Evolutionary conservation across 2,329 filamentous ascomycete species (phyloP).

Genomic region (Lanzia echinophila): DNA sequence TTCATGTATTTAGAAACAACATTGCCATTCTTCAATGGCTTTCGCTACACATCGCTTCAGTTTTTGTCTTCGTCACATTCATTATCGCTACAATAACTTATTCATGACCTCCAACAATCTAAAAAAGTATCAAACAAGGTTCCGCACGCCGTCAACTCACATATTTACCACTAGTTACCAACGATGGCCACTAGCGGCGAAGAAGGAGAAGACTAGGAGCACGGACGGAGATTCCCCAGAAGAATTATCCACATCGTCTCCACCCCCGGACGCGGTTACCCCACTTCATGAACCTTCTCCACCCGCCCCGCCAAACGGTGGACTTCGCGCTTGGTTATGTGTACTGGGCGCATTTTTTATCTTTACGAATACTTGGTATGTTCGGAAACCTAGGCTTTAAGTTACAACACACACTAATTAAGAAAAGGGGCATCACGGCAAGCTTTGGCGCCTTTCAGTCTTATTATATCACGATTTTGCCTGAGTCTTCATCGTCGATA

Average conservation of each 20-base stretch:
- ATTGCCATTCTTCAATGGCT: too few species aligned
- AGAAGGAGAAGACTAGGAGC: not conserved
- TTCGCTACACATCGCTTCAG: too few species aligned
- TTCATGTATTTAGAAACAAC: too few species aligned
- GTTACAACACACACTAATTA: not conserved
- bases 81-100: too few species aligned
- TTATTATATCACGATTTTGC: slow-evolving; percentile 44
- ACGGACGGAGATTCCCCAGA: not conserved
- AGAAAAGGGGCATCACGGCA: slow-evolving; percentile 35
- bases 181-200: not conserved
- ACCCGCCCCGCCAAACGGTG: slow-evolving; percentile 11
- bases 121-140: too few species aligned
- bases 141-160: too few species aligned
- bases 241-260: not conserved
- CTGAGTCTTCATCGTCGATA: slow-evolving; percentile 45
- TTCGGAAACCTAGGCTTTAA: not conserved
- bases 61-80: too few species aligned
- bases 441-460: slow-evolving; percentile 47
- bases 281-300: not conserved
- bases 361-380: slow-evolving; percentile 9
- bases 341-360: slow-evolving; percentile 8
- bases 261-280: not conserved
- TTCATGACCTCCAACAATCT: too few species aligned
- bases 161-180: too few species aligned
- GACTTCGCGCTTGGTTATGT: slow-evolving; percentile 9